A percentile compares a stretch with the other conserved stretches of the same genome.
Conservation (phyloP, 306 rosid genomes). For the Cotoneaster glaucophyllus region DNA sequence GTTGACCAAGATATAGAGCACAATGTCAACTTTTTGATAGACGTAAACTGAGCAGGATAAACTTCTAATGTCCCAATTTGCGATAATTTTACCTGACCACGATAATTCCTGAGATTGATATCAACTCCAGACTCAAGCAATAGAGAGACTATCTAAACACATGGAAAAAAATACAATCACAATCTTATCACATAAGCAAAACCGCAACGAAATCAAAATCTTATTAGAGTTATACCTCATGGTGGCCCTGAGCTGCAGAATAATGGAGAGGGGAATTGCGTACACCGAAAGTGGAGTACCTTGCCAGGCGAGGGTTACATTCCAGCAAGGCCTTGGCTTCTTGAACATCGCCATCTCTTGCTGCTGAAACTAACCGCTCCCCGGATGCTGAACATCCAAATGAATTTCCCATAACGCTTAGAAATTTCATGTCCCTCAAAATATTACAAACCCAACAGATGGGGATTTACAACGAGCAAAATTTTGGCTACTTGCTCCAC, state of each 20-base stretch:
- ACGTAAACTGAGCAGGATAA: neutral
- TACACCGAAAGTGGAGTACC: conserved; percentile 91
- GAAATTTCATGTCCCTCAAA: conserved; percentile 49
- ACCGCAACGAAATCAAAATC: neutral
- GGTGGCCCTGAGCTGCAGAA: conserved; percentile 99
- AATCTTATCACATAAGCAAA: neutral
- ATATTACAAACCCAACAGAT: conserved; percentile 4
- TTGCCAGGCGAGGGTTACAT: conserved; percentile 84
- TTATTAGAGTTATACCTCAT: conserved; percentile 51
- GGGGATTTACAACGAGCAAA: neutral
- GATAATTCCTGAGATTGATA: conserved; percentile 84
- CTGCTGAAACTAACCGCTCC: conserved; percentile 93
- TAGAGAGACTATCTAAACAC: conserved; percentile 68
- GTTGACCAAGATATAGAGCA: conserved; percentile 24
- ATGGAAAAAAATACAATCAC: conserved; percentile 21
- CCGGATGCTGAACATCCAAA: conserved; percentile 99
- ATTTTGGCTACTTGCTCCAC: neutral
- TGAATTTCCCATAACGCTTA: conserved; percentile 79
- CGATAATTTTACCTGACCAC: conserved; percentile 77
- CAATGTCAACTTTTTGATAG: neutral
- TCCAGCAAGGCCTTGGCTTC: conserved; percentile 94
- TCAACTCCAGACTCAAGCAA: conserved; percentile 93
- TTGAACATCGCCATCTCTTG: conserved; percentile 96
- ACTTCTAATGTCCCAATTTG: conserved; percentile 4
- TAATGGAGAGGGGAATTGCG: conserved; percentile 95